These are phyloP conservation scores for Panaeolus cyanescens DNA, from an alignment of 768 basidiomycete species.

Conservation along the genomic window DNA sequence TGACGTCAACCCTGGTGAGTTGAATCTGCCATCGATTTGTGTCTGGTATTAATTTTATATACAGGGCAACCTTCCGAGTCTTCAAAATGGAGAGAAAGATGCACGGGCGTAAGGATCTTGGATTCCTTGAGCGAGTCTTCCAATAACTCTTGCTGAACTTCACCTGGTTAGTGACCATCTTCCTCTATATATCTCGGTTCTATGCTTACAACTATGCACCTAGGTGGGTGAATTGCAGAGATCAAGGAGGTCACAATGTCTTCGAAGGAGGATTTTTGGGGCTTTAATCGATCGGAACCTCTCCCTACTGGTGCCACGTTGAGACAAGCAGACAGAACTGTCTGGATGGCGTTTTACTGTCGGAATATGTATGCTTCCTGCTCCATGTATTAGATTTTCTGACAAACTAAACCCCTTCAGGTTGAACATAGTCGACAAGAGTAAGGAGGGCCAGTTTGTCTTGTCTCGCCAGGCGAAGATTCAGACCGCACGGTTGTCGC, in stretches of 20 bases:
- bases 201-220: too few relatives aligned
- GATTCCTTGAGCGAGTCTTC: slow-evolving; percentile 96
- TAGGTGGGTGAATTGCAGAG: slow-evolving; percentile 99
- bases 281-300: slow-evolving; percentile 96
- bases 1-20: too few relatives aligned
- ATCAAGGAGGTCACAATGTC: slow-evolving; percentile 90
- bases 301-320: slow-evolving; percentile 91
- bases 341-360: slow-evolving; percentile 99
- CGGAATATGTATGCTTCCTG: slow-evolving; percentile 97
- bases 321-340: slow-evolving; percentile 97
- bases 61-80: too few relatives aligned
- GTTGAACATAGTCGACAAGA: too few relatives aligned
- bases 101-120: slow-evolving; percentile 84
- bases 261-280: slow-evolving; percentile 99
- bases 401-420: too few relatives aligned
- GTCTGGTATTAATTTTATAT: too few relatives aligned
- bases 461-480: too few relatives aligned
- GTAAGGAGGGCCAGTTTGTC: too few relatives aligned
- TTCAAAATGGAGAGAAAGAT: slow-evolving; percentile 98
- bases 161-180: slow-evolving; percentile 69
- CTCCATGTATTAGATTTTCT: too few relatives aligned
- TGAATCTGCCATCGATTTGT: too few relatives aligned
- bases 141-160: slow-evolving; percentile 97
- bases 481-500: too few relatives aligned
- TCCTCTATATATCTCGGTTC: too few relatives aligned